Evolutionary conservation across 163 green algal genomes (phyloP), one percentile per base, ranked within the genome.

Genomic region (Chlamydomonas reinhardtii): DNA sequence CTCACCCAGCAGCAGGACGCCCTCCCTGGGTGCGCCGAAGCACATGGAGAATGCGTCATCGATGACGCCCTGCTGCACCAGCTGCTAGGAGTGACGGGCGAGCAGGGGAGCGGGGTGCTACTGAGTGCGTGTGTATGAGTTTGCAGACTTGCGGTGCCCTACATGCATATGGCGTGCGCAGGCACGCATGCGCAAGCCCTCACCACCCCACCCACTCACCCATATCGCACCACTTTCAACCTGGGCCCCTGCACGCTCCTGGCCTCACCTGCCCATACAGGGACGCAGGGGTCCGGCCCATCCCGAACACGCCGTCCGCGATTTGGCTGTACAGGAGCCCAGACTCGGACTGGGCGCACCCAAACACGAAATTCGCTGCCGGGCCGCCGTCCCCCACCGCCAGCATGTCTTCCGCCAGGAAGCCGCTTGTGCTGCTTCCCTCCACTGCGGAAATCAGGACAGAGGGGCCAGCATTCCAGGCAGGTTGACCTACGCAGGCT

Each of bases 261-360:
- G 39, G 39, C 39, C 48, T 56, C 64, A 96, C 94, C 93, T 98
- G 96, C n/a, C 94, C 93, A 4, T 97, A 77, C 0, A 99, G 74
- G 4, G 94, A 94, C n/a, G 96, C 92, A 32, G 94, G 72, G 72
- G 90, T 95, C 88, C 95, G 95, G 61, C 97, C 97, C 85, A 99
- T 94, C 16, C 96, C 97, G 72, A 99, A 84, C 37, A 99, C 93
- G 32, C 97, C 97, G 83, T 99, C 97, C 0, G 96, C 97, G 61
- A 87, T 88, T 90, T 98, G 96, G 59, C 92, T 89, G 89, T 93
- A 98, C 43, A 99, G 98, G 82, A 97, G 94, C 0, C 97, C 97
- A 20, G 94, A 98, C 88, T 99, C 97, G 24, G 76, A 87, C 4
- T 88, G 95, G 79, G 98, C 96, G 79, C 97, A 99, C 4, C 97